Conservation (phyloP, 1,284 basidiomycete genomes). For the Cystobasidium slooffiae region DNA sequence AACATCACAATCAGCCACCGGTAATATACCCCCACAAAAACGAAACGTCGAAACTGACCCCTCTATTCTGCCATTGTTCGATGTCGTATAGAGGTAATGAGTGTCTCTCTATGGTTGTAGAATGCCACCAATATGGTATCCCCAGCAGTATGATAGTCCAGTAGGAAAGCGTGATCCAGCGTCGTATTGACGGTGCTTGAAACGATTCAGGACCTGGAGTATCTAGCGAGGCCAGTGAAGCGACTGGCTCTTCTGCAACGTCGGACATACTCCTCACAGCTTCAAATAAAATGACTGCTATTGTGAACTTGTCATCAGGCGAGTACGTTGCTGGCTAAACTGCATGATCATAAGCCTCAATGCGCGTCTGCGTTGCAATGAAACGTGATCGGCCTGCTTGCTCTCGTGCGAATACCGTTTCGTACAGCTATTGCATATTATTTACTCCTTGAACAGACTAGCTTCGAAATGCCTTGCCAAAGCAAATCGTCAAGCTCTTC, state of each 20-base stretch:
- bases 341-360: background rate
- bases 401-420: background rate
- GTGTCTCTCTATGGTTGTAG: slow-evolving; percentile 80
- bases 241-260: background rate
- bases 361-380: too few relatives aligned
- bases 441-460: background rate
- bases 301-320: background rate
- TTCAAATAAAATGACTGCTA: background rate
- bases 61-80: slow-evolving; percentile 59
- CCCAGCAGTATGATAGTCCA: slow-evolving; percentile 67
- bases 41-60: slow-evolving; percentile 11
- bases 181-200: slow-evolving; percentile 18
- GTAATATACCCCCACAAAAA: background rate
- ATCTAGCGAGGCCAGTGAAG: background rate
- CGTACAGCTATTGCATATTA: background rate
- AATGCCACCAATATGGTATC: slow-evolving; percentile 83
- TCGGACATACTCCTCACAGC: background rate
- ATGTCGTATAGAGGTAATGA: slow-evolving; percentile 71
- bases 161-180: slow-evolving; percentile 32
- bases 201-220: slow-evolving; percentile 24
- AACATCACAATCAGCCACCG: background rate
- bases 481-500: background rate
- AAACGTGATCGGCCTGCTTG: background rate
- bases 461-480: background rate
- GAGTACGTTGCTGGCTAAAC: background rate